Evolutionary conservation across 2,329 filamentous ascomycete species (phyloP).

Genomic region (Microcyclospora tardicrescens): DNA sequence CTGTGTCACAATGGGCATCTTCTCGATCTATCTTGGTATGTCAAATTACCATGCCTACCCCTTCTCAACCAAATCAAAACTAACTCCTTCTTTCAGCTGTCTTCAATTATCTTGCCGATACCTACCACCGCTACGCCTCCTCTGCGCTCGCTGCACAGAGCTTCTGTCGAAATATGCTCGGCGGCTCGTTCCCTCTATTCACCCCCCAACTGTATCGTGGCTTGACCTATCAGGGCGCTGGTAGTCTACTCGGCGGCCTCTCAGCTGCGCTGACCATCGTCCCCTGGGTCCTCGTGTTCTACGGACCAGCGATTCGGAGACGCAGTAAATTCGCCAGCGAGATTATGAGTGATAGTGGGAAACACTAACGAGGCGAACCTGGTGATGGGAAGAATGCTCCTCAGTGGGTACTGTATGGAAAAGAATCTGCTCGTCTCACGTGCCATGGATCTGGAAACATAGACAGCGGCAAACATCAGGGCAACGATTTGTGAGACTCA

Average conservation of each 20-base stretch:
- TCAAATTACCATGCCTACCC: conserved; percentile 90
- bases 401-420: no score
- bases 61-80: conserved; percentile 33
- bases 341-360: conserved; percentile 17
- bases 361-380: not conserved
- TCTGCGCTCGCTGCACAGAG: conserved; percentile 77
- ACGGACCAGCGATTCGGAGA: conserved; percentile 60
- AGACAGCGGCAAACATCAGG: no score
- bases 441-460: no score
- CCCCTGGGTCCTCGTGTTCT: conserved; percentile 77
- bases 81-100: conserved; percentile 36
- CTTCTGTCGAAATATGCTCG: conserved; percentile 74
- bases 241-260: conserved; percentile 63
- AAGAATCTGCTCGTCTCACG: no score
- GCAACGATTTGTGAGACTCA: no score
- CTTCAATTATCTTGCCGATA: conserved; percentile 87
- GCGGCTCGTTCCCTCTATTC: conserved; percentile 68
- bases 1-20: conserved; percentile 73
- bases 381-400: no score
- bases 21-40: conserved; percentile 64
- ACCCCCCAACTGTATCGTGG: conserved; percentile 59
- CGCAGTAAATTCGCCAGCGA: conserved; percentile 60
- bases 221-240: conserved; percentile 58
- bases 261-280: conserved; percentile 55
- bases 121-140: conserved; percentile 72